Evolutionary conservation across 768 basidiomycete species (phyloP).

Genomic region (Pleurotus giganteus): DNA sequence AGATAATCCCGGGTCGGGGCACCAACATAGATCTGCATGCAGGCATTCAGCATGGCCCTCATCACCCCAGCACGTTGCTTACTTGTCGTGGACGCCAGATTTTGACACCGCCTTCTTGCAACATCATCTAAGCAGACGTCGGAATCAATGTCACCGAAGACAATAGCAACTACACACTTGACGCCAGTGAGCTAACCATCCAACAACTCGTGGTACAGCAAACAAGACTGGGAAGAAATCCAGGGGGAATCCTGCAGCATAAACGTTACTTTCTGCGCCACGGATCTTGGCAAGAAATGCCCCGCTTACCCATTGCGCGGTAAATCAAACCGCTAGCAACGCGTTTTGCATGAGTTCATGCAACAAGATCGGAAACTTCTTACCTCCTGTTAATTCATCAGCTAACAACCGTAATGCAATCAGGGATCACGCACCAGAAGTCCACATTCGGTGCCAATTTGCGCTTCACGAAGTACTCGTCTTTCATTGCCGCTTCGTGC

Average conservation of each 20-base stretch:
- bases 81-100: conserved; percentile 91
- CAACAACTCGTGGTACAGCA: conserved; percentile 88
- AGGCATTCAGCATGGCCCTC: conserved; percentile 1
- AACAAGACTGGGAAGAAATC: conserved; percentile 96
- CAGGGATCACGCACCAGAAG: conserved; percentile 61
- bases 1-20: conserved; percentile 73
- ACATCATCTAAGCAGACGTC: conserved; percentile 70
- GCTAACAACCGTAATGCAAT: conserved; percentile 9
- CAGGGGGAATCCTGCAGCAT: conserved; percentile 72
- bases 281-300: conserved; percentile 13
- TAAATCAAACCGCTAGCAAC: conserved; percentile 76
- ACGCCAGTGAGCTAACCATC: conserved; percentile 93
- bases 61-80: conserved; percentile 18
- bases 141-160: conserved; percentile 6
- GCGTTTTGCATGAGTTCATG: conserved; percentile 13
- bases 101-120: conserved; percentile 85
- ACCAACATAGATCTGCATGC: conserved; percentile 75
- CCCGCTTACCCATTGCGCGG: conserved; percentile 75
- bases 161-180: conserved; percentile 46
- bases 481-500: conserved; percentile 86
- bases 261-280: background rate
- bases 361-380: conserved; percentile 18
- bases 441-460: conserved; percentile 89
- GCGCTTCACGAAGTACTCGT: conserved; percentile 84
- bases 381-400: conserved; percentile 48